Base-by-base conservation (phyloP, 2,329 filamentous ascomycete species). In the Didymella keratinophila region DNA sequence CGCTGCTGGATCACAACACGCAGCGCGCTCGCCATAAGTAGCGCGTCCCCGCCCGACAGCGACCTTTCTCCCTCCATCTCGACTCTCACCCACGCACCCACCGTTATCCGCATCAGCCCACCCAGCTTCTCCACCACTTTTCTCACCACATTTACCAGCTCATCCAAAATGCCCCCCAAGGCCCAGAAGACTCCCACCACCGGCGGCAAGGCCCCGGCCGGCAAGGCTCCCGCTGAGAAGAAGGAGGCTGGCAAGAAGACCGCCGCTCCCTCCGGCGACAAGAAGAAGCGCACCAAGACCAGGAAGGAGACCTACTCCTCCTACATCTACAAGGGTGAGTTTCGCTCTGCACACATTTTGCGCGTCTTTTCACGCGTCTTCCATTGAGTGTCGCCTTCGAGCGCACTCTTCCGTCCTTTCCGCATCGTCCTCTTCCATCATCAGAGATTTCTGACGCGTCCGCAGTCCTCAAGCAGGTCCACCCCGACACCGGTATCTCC, bases 171-270 rank as follows among this genome's bases (percentile, higher is more conserved):
- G 95, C 87, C 95, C 85, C 94, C 95, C 79, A 98, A 98, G 87
- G 94, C 94, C 78, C 91, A 96, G 85, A 98, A 98, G 92, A 97
- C 97, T 88, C 93, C 94, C 83, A 86, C 84, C 82, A 89, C 87
- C 78, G 94, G 91, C 85, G 87, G 92, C 84, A 98, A 98, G 92
- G 94, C 94, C 74, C 88, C 89, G 68, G 89, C 87, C 76, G 86
- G 86, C 77, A 90, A 90, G 81, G 87, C 88, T 45, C 93, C 94
- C 61, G 91, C 90, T 78, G 93, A 97, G 89, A 97, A 97, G 91
- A 97, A 98, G 90, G 94, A 98, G 84, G 95, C 94, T 68, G 95
- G 94, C 86, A 99, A 99, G 92, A 99, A 98, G 91, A 98, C 95
- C 48, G 83, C 87, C 71, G 92, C 94, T 61, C 88, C 93, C 63